phyloP scores from a whole-genome alignment of 805 yeast genomes.

The Kazachstania africana region DNA sequence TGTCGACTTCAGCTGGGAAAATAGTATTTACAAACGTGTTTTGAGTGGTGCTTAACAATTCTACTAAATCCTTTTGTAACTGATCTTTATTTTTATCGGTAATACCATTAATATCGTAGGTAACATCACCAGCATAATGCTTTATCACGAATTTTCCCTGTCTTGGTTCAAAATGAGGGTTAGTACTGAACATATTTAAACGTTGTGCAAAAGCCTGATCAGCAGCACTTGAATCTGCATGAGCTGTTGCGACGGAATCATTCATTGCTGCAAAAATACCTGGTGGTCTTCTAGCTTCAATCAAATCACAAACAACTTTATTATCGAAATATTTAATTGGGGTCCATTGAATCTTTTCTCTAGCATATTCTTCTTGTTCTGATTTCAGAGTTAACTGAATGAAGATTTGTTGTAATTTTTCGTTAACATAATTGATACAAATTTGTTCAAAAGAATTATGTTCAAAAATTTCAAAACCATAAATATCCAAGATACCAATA shows the following conservation, averaged over 20 bases:
- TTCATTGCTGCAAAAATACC: slow-evolving; percentile 93
- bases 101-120: slow-evolving; percentile 78
- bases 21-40: slow-evolving; percentile 49
- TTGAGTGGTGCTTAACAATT: slow-evolving; percentile 59
- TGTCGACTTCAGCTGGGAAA: slow-evolving; percentile 56
- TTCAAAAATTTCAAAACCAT: slow-evolving; percentile 93
- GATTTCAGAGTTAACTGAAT: slow-evolving; percentile 91
- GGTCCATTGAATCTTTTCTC: slow-evolving; percentile 93
- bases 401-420: slow-evolving; percentile 90
- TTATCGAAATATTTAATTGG: slow-evolving; percentile 95
- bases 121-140: slow-evolving; percentile 98
- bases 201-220: slow-evolving; percentile 94
- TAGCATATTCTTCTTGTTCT: slow-evolving; percentile 94
- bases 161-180: slow-evolving; percentile 83
- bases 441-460: slow-evolving; percentile 91
- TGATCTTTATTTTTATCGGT: slow-evolving; percentile 97
- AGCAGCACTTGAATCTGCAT: slow-evolving; percentile 93
- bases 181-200: slow-evolving; percentile 67
- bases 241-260: slow-evolving; percentile 96
- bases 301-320: slow-evolving; percentile 90
- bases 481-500: slow-evolving; percentile 88
- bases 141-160: slow-evolving; percentile 78
- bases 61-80: slow-evolving; percentile 76
- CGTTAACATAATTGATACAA: slow-evolving; percentile 92
- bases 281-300: slow-evolving; percentile 89